Evolutionary conservation across 192 early-diverging fungal genomes (phyloP).

Genomic region (Coemansia sp.): DNA sequence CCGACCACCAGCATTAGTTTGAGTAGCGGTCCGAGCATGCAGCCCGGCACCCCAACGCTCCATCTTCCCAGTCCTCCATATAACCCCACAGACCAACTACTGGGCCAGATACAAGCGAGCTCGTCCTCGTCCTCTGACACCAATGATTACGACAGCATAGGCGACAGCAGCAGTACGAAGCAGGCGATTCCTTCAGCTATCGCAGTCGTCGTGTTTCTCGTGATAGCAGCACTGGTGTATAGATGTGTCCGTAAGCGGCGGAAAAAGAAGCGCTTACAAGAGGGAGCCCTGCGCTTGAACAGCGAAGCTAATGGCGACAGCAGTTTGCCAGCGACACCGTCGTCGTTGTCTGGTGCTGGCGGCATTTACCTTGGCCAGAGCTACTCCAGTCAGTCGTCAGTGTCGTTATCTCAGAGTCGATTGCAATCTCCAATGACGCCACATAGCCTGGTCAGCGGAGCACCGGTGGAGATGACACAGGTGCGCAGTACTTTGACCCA

Average conservation of each 20-base stretch:
- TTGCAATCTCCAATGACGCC: neutral
- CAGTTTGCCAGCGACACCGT: constrained; percentile 2
- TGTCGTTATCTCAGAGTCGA: neutral
- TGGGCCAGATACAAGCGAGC: neutral
- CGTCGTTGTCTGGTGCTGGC: neutral
- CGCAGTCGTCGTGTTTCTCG: neutral
- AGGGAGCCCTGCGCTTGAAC: neutral
- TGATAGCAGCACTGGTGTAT: neutral
- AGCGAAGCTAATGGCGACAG: neutral
- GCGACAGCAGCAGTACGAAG: neutral
- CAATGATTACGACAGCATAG: neutral
- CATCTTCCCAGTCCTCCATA: neutral
- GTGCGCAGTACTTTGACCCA: neutral
- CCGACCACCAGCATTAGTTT: neutral
- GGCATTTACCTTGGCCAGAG: neutral
- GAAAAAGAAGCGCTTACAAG: neutral
- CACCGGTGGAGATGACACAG: neutral
- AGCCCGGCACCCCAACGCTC: neutral
- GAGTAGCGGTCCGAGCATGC: neutral
- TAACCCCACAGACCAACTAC: neutral
- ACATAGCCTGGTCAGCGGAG: neutral
- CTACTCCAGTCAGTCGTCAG: constrained; percentile 8
- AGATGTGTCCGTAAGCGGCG: constrained; percentile 9
- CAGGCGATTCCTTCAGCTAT: neutral
- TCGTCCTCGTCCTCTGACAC: neutral